These are phyloP conservation scores for Plectranthus barbatus DNA, from an alignment of 257 asterid species.

Conservation along the genomic window DNA sequence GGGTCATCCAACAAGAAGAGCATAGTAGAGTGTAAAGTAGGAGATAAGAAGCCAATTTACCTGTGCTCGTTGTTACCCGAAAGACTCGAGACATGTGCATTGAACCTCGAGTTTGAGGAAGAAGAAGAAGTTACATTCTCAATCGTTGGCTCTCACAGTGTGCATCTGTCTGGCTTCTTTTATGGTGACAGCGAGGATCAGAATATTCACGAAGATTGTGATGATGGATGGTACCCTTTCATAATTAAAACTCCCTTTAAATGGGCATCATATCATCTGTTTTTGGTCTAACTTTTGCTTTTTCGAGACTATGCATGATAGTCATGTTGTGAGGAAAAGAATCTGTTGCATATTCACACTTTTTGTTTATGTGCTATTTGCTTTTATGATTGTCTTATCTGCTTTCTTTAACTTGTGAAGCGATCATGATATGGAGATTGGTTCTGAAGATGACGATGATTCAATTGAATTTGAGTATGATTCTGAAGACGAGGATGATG, in stretches of 20 bases:
- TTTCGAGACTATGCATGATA: neutral
- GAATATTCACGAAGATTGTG: constrained; percentile 26
- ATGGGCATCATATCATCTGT: neutral
- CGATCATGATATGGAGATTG: constrained; percentile 31
- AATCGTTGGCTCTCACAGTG: constrained; percentile 57
- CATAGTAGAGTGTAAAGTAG: constrained; percentile 74
- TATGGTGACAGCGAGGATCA: constrained; percentile 42
- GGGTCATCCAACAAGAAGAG: constrained; percentile 53
- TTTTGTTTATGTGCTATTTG: neutral
- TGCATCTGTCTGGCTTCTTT: constrained; percentile 92
- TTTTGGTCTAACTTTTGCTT: neutral
- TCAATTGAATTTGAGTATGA: constrained; percentile 8
- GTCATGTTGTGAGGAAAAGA: neutral
- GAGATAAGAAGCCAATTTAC: constrained; percentile 65
- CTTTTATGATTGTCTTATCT: neutral
- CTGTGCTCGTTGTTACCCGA: constrained; percentile 71
- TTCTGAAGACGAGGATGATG: too few species aligned
- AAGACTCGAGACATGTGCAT: constrained; percentile 57
- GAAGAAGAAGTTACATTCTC: constrained; percentile 71
- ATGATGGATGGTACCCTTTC: constrained; percentile 58
- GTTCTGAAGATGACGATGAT: constrained; percentile 45
- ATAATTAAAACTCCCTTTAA: too few species aligned
- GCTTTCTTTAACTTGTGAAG: constrained; percentile 51
- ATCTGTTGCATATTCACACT: neutral
- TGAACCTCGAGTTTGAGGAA: constrained; percentile 86